These are phyloP conservation scores for Jaapia argillacea DNA, from an alignment of 768 basidiomycete genomes.

Conservation along the genomic window DNA sequence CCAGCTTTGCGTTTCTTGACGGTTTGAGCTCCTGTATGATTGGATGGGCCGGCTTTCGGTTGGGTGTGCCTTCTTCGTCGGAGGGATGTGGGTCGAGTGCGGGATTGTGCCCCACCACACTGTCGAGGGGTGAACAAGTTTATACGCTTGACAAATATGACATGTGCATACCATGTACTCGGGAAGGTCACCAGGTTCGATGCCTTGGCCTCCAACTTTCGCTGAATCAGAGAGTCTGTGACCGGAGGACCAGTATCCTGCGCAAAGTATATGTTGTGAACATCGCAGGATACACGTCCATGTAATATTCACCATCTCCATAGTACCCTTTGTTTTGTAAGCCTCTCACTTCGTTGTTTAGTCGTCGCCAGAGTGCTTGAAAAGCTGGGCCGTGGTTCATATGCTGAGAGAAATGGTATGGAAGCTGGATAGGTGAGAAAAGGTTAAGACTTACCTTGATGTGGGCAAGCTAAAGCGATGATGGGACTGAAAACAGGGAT, in stretches of 20 bases:
- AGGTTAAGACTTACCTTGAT: constrained; percentile 44
- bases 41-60: constrained; percentile 37
- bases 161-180: constrained; percentile 59
- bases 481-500: neutral
- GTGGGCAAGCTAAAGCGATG: constrained; percentile 59
- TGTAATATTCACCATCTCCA: constrained; percentile 52
- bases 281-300: neutral
- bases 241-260: constrained; percentile 81
- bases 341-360: constrained; percentile 53
- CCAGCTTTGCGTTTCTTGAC: constrained; percentile 66
- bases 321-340: constrained; percentile 74
- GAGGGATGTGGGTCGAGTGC: constrained; percentile 48
- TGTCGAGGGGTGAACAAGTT: too few relatives aligned
- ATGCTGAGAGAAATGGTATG: constrained; percentile 33
- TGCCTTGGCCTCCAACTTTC: constrained; percentile 37
- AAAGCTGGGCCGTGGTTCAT: constrained; percentile 75
- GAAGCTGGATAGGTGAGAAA: neutral
- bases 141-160: too few relatives aligned
- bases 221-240: constrained; percentile 58
- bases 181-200: constrained; percentile 51
- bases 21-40: constrained; percentile 50
- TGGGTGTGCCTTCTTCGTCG: constrained; percentile 30
- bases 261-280: constrained; percentile 1
- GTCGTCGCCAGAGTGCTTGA: constrained; percentile 62
- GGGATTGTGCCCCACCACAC: constrained; percentile 76